Percentiles rank a stretch among this genome's conserved stretches.
Conservation (phyloP, 768 basidiomycete genomes). For the Infundibulicybe gibba region DNA sequence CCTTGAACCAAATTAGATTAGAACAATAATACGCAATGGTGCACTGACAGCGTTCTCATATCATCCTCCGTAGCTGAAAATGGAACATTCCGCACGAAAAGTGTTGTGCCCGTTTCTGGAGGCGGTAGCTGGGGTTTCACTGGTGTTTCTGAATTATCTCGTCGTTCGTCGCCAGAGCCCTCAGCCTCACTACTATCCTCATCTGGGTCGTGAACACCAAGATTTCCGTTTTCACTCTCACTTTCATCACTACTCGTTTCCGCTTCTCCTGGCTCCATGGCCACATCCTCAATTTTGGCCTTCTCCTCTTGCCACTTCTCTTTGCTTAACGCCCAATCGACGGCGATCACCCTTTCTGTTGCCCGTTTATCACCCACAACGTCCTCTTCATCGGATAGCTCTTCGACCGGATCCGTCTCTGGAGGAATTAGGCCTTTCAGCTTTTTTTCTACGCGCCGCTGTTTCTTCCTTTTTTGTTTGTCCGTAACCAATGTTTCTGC, state of each 20-base stretch:
- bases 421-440: constrained; percentile 30
- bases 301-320: constrained; percentile 86
- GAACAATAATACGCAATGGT: neutral
- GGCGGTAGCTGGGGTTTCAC: constrained; percentile 70
- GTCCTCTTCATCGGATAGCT: constrained; percentile 31
- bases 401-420: constrained; percentile 29
- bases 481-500: constrained; percentile 51
- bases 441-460: constrained; percentile 51
- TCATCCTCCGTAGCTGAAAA: constrained; percentile 94
- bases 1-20: constrained; percentile 33
- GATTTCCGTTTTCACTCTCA: constrained; percentile 30
- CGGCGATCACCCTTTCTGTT: constrained; percentile 71
- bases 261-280: constrained; percentile 29
- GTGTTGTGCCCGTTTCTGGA: constrained; percentile 84
- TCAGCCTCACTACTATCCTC: constrained; percentile 36
- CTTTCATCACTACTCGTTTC: constrained; percentile 20
- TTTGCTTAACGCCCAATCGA: constrained; percentile 96
- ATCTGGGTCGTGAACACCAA: constrained; percentile 42
- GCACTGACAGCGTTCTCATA: constrained; percentile 70
- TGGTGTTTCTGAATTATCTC: constrained; percentile 37
- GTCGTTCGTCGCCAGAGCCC: constrained; percentile 27
- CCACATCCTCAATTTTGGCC: constrained; percentile 44
- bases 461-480: constrained; percentile 69
- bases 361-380: constrained; percentile 28
- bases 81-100: constrained; percentile 93